A percentile compares a stretch with the other conserved stretches of the same genome.
phyloP scores from a whole-genome alignment of 768 basidiomycete genomes.

The Trametes villosa region DNA sequence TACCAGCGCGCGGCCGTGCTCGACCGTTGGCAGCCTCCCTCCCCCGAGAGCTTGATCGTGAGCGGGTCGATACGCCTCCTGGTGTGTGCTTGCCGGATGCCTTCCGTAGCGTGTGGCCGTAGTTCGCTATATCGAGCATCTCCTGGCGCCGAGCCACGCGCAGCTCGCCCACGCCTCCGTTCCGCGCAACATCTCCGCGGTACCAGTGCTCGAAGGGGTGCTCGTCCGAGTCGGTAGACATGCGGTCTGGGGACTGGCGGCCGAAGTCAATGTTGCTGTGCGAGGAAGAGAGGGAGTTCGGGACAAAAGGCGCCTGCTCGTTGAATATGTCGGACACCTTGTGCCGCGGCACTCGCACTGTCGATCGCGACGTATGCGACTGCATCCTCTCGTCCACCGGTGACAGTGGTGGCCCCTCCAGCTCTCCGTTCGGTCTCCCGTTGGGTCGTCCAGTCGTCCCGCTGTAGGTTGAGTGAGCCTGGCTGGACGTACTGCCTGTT shows the following conservation, averaged over 20 bases:
- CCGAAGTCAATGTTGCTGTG: constrained; percentile 39
- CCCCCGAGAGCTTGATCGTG: constrained; percentile 35
- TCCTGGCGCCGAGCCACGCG: constrained; percentile 75
- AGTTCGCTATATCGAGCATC: constrained; percentile 89
- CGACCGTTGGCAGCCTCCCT: constrained; percentile 21
- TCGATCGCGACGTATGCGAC: constrained; percentile 35
- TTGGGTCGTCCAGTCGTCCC: constrained; percentile 37
- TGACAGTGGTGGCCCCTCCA: constrained; percentile 34
- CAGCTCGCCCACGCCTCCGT: constrained; percentile 87
- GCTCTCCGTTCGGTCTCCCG: constrained; percentile 29
- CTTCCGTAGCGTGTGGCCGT: constrained; percentile 62
- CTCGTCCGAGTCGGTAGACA: constrained; percentile 78
- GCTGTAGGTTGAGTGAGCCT: constrained; percentile 36
- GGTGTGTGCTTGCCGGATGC: constrained; percentile 25
- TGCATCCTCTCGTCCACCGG: constrained; percentile 32
- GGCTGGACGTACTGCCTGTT: constrained; percentile 47
- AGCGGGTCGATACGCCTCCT: constrained; percentile 22
- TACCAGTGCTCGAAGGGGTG: constrained; percentile 91
- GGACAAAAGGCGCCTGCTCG: constrained; percentile 65
- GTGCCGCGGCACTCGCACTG: constrained; percentile 38
- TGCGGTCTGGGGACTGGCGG: constrained; percentile 40
- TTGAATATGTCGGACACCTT: constrained; percentile 55
- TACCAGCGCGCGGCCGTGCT: constrained; percentile 66
- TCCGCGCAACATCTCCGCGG: constrained; percentile 82
- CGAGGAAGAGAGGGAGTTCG: constrained; percentile 49